Evolutionary conservation across 2,329 filamentous ascomycete genomes (phyloP).

Genomic region (Seiridium unicorne): DNA sequence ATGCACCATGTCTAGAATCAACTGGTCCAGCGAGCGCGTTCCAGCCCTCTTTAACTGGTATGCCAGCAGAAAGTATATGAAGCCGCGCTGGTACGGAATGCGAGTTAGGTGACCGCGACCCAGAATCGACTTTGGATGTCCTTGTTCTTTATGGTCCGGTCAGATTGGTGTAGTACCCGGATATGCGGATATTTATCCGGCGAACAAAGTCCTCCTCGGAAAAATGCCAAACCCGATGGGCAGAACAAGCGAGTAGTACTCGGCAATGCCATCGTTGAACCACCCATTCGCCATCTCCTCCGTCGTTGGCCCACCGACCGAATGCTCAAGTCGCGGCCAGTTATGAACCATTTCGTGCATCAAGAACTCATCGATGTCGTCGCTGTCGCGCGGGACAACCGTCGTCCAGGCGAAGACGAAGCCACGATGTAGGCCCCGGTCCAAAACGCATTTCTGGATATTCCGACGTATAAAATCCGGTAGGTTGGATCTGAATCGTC

Average conservation of each 20-base stretch:
- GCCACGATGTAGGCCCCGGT: neutral
- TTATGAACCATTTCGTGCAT: neutral
- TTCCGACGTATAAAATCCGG: neutral
- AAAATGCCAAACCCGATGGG: neutral
- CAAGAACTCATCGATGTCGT: neutral
- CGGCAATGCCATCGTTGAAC: neutral
- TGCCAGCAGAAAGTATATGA: neutral
- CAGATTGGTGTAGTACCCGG: neutral
- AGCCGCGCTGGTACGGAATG: neutral
- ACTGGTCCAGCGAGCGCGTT: neutral
- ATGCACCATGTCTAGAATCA: neutral
- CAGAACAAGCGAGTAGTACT: neutral
- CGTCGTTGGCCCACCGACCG: neutral
- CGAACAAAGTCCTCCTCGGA: neutral
- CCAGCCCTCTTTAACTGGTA: neutral
- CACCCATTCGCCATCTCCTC: neutral
- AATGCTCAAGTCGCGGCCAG: neutral
- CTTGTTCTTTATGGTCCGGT: neutral
- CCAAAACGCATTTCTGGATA: neutral
- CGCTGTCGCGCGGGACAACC: neutral
- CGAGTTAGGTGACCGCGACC: neutral
- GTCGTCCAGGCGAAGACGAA: neutral
- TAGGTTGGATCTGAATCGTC: neutral
- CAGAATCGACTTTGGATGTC: neutral
- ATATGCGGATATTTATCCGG: neutral